Evolutionary conservation across 2,329 filamentous ascomycete genomes (phyloP).

Genomic region (Penicillium sp.): DNA sequence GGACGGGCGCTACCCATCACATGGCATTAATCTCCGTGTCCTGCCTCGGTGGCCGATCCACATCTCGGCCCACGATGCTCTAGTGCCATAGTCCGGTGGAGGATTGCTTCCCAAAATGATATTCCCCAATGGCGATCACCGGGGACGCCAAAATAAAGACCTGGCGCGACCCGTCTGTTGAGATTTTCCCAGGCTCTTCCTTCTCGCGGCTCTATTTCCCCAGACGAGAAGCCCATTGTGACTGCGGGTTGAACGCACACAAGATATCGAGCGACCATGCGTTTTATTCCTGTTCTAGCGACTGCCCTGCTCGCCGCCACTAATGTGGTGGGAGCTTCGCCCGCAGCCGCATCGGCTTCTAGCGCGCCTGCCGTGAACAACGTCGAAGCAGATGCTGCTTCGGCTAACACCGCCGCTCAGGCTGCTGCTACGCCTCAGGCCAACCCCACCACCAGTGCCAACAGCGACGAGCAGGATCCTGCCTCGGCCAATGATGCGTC

Average conservation of each 20-base stretch:
- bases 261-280: conserved; percentile 16
- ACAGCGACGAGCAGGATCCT: neutral
- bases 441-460: neutral
- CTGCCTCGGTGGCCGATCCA: conserved; percentile 11
- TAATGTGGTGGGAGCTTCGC: conserved; percentile 21
- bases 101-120: conserved; percentile 17
- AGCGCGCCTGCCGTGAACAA: conserved; percentile 1
- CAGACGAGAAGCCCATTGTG: conserved; percentile 10
- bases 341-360: conserved; percentile 11
- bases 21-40: conserved; percentile 3
- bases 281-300: conserved; percentile 24
- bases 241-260: conserved; percentile 6
- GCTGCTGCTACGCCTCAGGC: conserved; percentile 6
- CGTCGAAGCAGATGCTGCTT: conserved; percentile 1
- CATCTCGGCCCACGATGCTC: conserved; percentile 7
- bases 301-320: conserved; percentile 20
- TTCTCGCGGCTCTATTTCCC: conserved; percentile 1
- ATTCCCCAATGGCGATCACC: conserved; percentile 14
- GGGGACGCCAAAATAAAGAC: conserved; percentile 19
- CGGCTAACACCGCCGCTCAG: neutral
- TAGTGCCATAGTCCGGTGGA: conserved; percentile 14
- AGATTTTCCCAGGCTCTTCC: conserved; percentile 8
- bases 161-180: conserved; percentile 7
- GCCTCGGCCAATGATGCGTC: neutral
- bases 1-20: neutral